Base-by-base conservation (phyloP, 192 early-diverging fungal species). In the Coemansia reversa region DNA sequence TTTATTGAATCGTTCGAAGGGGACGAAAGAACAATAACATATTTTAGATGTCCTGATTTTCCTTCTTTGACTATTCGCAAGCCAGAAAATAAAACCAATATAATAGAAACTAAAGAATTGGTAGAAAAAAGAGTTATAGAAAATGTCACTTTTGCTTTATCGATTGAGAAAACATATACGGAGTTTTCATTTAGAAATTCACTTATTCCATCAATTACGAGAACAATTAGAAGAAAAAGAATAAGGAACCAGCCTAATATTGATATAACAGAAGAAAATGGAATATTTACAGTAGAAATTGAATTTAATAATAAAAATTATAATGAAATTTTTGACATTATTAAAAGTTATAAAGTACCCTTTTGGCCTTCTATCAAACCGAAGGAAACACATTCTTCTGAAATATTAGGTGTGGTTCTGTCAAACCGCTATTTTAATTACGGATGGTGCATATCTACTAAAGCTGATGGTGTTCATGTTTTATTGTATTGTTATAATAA, bases 211-310 rank as follows among this genome's bases (percentile, higher is more conserved):
- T n/a, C n/a, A n/a, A n/a, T n/a, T n/a, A n/a, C n/a, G n/a, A n/a
- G n/a, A n/a, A n/a, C n/a, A n/a, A n/a, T n/a, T n/a, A n/a, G n/a
- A n/a, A n/a, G n/a, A n/a, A n/a, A n/a, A n/a, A n/a, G n/a, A n/a
- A n/a, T n/a, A n/a, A n/a, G n/a, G n/a, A n/a, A n/a, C n/a, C n/a
- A n/a, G n/a, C n/a, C n/a, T n/a, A 25, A 27, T 32, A 29, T 57
- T 28, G 55, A 57, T 29, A 57, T 57, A 57, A 57, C 55, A 4
- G 55, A 57, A 28, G 55, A 57, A 57, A 57, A 57, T 29, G 55
- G 55, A 12, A 57, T 57, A 29, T 57, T 57, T 28, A 57, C 55
- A 19, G 22, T 57, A 25, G 55, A 57, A 57, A 57, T 57, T 6
- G 55, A 57, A 19, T 57, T 57, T 29, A 28, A 57, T 28, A 12